Evolutionary conservation across 371 early-diverging fungal genomes (phyloP), one percentile per base, ranked within the genome.

Genomic region (Mortierella sp.): DNA sequence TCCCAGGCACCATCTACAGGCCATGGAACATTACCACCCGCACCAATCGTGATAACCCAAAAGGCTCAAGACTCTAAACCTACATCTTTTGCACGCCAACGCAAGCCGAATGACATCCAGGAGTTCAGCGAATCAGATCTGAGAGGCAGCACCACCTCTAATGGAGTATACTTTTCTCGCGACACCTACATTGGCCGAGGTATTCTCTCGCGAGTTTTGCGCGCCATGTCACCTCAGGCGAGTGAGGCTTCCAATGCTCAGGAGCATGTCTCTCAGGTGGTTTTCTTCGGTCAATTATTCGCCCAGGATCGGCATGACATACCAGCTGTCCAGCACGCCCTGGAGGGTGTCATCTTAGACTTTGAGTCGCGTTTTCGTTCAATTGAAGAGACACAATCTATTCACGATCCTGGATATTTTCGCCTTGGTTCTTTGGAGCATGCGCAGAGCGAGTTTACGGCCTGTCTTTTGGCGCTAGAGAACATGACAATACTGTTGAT

Each of bases 181-280:
- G 68, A 63, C 25, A 44, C 64, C 2, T 74, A 68, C 40, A 64
- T 74, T 39, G 76, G 76, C 2, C 60, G 57, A 12, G 64, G 68
- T 8, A 37, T 43, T 0, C 64, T 74, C 22, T 56, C 68, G 10
- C 52, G 25, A 7, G 12, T 68, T 16, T 37, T 74, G 13, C 21
- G 29, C 10, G 34, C 49, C 19, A 41, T 68, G 46, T 39, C 52
- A 1, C 4, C 29, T 1, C 39, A 34, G 8, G 14, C 57, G 2
- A 24, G 3, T 22, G 44, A 16, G 3, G 28, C 19, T 16, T 39
- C 0, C n/a, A 6, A 14, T 31, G 13, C 24, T 51, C 3, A 8
- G 41, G 2, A 19, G 19, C 14, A 16, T 14, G 16, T n/a, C 59
- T 13, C 17, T 22, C 24, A n/a, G n/a, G 48, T 28, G 4, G 29